Percentiles rank a stretch among this genome's conserved stretches.
Conservation (phyloP, 2,329 filamentous ascomycete genomes). For the Mycogone perniciosa region DNA sequence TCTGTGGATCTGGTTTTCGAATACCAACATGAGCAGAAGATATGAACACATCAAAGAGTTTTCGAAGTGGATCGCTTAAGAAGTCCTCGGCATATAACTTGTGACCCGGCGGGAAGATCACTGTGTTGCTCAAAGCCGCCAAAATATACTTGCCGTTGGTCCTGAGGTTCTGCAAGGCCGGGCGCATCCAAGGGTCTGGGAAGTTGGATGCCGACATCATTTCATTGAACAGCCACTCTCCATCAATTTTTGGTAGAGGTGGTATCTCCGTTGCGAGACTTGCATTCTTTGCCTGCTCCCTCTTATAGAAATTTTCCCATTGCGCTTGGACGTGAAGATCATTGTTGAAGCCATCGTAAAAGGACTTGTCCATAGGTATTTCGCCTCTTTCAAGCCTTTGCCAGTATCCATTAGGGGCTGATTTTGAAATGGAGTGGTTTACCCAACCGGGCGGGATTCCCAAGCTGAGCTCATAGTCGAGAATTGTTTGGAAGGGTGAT, state of each 20-base stretch:
- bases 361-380: slow-evolving; percentile 65
- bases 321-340: slow-evolving; percentile 62
- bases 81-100: slow-evolving; percentile 50
- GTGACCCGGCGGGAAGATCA: slow-evolving; percentile 75
- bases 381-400: slow-evolving; percentile 81
- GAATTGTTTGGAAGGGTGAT: slow-evolving; percentile 87
- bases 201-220: slow-evolving; percentile 74
- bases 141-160: slow-evolving; percentile 61
- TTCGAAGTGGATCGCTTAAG: slow-evolving; percentile 51
- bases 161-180: slow-evolving; percentile 65
- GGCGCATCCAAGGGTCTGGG: slow-evolving; percentile 83
- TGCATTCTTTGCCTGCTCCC: slow-evolving; percentile 37
- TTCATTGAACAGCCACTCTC: slow-evolving; percentile 73
- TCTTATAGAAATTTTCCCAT: slow-evolving; percentile 62
- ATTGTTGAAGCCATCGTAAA: slow-evolving; percentile 67
- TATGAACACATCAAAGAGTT: slow-evolving; percentile 79
- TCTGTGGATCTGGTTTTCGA: slow-evolving; percentile 76
- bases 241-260: slow-evolving; percentile 66
- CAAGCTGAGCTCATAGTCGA: slow-evolving; percentile 76
- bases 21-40: slow-evolving; percentile 81
- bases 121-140: slow-evolving; percentile 83
- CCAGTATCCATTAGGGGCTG: slow-evolving; percentile 76
- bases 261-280: slow-evolving; percentile 41
- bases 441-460: slow-evolving; percentile 83
- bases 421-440: slow-evolving; percentile 79